A percentile compares a stretch with the other conserved stretches of the same genome.
phyloP scores from a whole-genome alignment of 176 grass and related monocot genomes.

The Cocos nucifera region DNA sequence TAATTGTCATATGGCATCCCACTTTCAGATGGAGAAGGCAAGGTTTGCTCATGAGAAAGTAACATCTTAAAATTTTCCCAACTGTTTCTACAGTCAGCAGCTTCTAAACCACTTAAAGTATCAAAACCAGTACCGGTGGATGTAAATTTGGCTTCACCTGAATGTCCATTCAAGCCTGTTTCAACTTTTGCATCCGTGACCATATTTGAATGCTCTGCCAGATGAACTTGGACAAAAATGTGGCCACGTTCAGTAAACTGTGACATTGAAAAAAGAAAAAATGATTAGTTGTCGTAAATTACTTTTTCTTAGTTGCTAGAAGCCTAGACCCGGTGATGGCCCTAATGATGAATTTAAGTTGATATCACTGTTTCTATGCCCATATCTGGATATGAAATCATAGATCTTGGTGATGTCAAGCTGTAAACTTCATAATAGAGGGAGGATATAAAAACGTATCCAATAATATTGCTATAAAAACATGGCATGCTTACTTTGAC shows the following conservation, averaged over 20 bases:
- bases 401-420: no score
- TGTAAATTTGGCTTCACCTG: conserved; percentile 36
- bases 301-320: no score
- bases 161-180: conserved; percentile 39
- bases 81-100: conserved; percentile 75
- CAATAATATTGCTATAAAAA: neutral
- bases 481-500: conserved; percentile 1
- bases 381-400: no score
- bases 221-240: conserved; percentile 98
- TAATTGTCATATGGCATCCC: neutral
- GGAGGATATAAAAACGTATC: neutral
- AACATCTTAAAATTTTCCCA: conserved; percentile 84
- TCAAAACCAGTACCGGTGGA: conserved; percentile 35
- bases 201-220: conserved; percentile 69
- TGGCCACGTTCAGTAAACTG: conserved; percentile 90
- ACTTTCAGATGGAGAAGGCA: conserved; percentile 24
- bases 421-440: no score
- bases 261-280: neutral
- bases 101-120: conserved; percentile 84
- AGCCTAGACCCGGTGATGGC: no score
- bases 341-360: no score
- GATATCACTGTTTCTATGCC: no score
- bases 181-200: conserved; percentile 49
- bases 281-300: no score
- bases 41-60: conserved; percentile 38